Evolutionary conservation across 2,329 filamentous ascomycete genomes (phyloP).

Genomic region (Coleophoma eucalyptorum): DNA sequence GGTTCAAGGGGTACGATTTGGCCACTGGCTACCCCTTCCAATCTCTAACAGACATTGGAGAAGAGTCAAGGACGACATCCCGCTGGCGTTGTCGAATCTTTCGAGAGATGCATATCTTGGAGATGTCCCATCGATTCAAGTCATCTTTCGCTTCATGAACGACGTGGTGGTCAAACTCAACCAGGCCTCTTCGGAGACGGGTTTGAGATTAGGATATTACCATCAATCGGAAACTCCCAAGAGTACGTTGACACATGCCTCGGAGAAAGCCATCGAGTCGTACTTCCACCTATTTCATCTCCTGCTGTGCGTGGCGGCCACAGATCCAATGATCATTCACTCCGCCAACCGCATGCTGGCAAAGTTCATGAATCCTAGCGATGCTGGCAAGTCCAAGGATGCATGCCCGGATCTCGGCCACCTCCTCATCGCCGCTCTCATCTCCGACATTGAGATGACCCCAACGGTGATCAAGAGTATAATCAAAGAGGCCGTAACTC

Average conservation of each 20-base stretch:
- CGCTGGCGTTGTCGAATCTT: constrained; percentile 24
- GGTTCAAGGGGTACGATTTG: constrained; percentile 36
- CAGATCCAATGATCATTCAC: constrained; percentile 29
- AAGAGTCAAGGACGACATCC: constrained; percentile 26
- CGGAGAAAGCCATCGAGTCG: constrained; percentile 48
- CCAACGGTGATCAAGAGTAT: constrained; percentile 35
- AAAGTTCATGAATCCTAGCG: constrained; percentile 32
- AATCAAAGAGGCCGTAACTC: constrained; percentile 43
- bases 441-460: constrained; percentile 38
- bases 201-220: constrained; percentile 2
- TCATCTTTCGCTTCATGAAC: constrained; percentile 46
- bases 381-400: constrained; percentile 29
- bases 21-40: constrained; percentile 42
- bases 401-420: constrained; percentile 44
- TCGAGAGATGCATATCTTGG: constrained; percentile 16
- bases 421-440: constrained; percentile 41
- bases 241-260: constrained; percentile 41
- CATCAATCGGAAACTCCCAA: constrained; percentile 11
- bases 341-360: constrained; percentile 36
- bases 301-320: constrained; percentile 41
- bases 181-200: constrained; percentile 20
- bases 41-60: constrained; percentile 42
- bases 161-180: constrained; percentile 46
- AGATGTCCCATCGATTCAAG: constrained; percentile 24
- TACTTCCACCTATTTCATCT: constrained; percentile 50